These are phyloP conservation scores for Penicillium sp. DNA, from an alignment of 2,329 filamentous ascomycete species.

Conservation along the genomic window DNA sequence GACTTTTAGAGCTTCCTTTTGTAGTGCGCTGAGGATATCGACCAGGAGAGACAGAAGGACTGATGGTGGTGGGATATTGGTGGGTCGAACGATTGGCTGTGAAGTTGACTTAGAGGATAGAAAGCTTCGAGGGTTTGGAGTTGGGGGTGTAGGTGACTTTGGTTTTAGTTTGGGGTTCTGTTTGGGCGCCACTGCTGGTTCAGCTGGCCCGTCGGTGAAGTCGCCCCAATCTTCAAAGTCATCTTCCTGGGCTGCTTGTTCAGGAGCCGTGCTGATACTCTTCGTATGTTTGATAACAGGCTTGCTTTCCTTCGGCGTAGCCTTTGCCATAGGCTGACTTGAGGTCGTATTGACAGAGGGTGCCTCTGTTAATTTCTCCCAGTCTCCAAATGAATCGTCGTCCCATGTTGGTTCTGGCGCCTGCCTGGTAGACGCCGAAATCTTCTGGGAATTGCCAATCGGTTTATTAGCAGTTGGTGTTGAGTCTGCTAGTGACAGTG, in stretches of 20 bases:
- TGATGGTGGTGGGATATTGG: constrained; percentile 85
- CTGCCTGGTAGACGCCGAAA: constrained; percentile 12
- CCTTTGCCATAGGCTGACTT: constrained; percentile 6
- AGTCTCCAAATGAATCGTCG: constrained; percentile 21
- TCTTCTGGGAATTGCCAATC: neutral
- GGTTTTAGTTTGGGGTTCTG: neutral
- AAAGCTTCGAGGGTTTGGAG: constrained; percentile 12
- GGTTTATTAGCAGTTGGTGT: constrained; percentile 5
- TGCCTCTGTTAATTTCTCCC: constrained; percentile 21
- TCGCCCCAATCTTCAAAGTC: constrained; percentile 24
- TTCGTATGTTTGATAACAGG: constrained; percentile 5
- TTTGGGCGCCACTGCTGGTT: neutral
- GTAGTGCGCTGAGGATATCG: constrained; percentile 65
- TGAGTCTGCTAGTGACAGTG: constrained; percentile 29
- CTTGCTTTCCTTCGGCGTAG: constrained; percentile 1
- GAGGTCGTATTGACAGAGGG: constrained; percentile 6
- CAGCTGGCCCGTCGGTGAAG: constrained; percentile 19
- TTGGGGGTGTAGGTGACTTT: constrained; percentile 5
- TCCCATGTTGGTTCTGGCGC: constrained; percentile 13
- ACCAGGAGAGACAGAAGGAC: constrained; percentile 77
- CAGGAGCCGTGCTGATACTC: neutral
- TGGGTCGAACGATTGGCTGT: constrained; percentile 58
- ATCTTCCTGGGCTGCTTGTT: constrained; percentile 20
- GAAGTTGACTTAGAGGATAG: constrained; percentile 12
- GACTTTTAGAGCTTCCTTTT: constrained; percentile 64